Conservation (phyloP, 176 grass and related monocot species). For the Musa acuminata region DNA sequence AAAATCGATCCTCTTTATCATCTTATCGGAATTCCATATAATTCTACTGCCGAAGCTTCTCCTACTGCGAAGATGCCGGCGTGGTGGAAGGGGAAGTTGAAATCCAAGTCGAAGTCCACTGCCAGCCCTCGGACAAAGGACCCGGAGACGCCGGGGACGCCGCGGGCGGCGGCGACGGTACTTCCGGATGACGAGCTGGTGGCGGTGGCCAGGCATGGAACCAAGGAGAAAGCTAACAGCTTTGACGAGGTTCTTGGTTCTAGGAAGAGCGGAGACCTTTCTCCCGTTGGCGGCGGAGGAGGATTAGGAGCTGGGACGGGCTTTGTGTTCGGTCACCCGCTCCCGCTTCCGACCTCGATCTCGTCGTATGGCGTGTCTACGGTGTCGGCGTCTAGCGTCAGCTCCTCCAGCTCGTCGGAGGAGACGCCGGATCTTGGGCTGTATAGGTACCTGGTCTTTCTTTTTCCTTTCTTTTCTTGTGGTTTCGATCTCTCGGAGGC, state of each 20-base stretch:
- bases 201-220: not conserved
- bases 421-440: conserved; percentile 33
- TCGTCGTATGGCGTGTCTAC: conserved; percentile 34
- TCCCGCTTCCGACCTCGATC: conserved; percentile 35
- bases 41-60: not conserved
- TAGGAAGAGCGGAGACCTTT: conserved; percentile 23
- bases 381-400: conserved; percentile 32
- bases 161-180: not conserved
- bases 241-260: conserved; percentile 44
- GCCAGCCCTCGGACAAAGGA: not conserved
- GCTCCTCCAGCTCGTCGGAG: conserved; percentile 58
- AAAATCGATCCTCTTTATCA: not conserved
- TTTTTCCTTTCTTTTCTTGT: not conserved
- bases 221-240: conserved; percentile 31
- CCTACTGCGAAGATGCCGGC: conserved; percentile 6
- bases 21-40: not conserved
- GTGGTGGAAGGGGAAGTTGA: conserved; percentile 31
- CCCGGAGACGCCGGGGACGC: not conserved
- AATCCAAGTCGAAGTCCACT: conserved; percentile 32
- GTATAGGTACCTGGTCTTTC: conserved; percentile 34
- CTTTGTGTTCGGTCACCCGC: conserved; percentile 21
- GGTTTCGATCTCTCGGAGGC: not conserved
- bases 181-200: not conserved
- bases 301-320: conserved; percentile 14
- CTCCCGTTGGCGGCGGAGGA: conserved; percentile 7